Conservation (phyloP, 2,329 filamentous ascomycete genomes). For the Xylaria sp. region DNA sequence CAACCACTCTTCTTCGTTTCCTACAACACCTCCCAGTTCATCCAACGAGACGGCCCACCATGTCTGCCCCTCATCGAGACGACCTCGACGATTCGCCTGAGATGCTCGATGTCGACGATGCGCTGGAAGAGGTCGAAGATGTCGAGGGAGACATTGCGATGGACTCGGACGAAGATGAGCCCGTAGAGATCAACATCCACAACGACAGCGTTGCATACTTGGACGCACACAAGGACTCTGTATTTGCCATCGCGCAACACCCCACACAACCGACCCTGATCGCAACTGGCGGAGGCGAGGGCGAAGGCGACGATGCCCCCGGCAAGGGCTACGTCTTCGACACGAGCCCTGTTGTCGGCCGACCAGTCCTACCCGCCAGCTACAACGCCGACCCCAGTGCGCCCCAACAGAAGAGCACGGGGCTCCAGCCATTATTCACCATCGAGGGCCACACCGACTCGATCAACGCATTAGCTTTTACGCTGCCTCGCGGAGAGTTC, state of each 20-base stretch:
- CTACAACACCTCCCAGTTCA: not conserved
- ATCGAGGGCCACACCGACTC: conserved; percentile 94
- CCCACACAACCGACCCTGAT: conserved; percentile 81
- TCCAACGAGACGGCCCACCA: conserved; percentile 36
- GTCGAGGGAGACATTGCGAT: conserved; percentile 78
- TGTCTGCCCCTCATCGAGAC: conserved; percentile 54
- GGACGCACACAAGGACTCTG: conserved; percentile 87
- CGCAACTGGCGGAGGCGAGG: conserved; percentile 83
- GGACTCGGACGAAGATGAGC: conserved; percentile 79
- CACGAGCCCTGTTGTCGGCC: conserved; percentile 69
- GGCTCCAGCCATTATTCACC: conserved; percentile 74
- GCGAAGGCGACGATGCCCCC: conserved; percentile 66
- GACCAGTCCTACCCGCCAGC: conserved; percentile 79
- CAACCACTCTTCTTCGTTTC: not conserved
- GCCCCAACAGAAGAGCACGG: conserved; percentile 63
- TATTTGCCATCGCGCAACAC: conserved; percentile 96
- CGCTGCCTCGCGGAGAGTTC: conserved; percentile 83
- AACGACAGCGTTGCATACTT: conserved; percentile 97
- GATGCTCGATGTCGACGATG: conserved; percentile 81
- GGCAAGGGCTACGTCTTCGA: conserved; percentile 91
- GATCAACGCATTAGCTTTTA: conserved; percentile 88
- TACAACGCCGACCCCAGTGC: conserved; percentile 75
- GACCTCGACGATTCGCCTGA: conserved; percentile 70
- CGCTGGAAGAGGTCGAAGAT: conserved; percentile 73
- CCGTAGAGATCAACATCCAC: conserved; percentile 79